These are phyloP conservation scores for Phytophthora pistaciae DNA, from an alignment of 352 stramenopile genomes.

Conservation along the genomic window DNA sequence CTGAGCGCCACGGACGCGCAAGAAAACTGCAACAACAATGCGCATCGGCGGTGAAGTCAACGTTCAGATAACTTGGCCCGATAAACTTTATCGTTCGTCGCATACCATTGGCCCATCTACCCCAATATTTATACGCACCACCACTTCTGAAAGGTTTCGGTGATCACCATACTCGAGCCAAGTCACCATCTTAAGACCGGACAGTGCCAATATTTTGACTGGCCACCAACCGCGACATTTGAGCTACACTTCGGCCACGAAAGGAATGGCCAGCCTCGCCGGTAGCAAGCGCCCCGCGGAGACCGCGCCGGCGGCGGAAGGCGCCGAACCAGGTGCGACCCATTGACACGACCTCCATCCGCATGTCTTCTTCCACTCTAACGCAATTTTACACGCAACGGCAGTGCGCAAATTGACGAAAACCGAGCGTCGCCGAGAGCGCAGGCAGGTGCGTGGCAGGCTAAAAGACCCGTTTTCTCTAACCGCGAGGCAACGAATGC, in stretches of 20 bases:
- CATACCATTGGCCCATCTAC: neutral
- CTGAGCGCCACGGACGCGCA: constrained; percentile 25
- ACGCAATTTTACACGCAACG: neutral
- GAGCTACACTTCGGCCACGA: constrained; percentile 3
- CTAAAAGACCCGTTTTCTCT: constrained; percentile 1
- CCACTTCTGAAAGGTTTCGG: neutral
- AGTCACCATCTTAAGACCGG: neutral
- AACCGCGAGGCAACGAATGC: neutral
- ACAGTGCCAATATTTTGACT: neutral
- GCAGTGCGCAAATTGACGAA: constrained; percentile 40
- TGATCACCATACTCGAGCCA: neutral
- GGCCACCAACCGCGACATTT: neutral
- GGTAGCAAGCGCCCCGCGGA: constrained; percentile 41
- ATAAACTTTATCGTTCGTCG: neutral
- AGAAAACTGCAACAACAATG: constrained; percentile 49
- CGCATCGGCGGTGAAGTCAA: neutral
- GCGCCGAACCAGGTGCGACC: constrained; percentile 23
- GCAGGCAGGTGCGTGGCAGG: constrained; percentile 48
- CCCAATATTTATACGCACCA: neutral
- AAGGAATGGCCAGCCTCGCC: constrained; percentile 45
- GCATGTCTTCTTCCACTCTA: neutral
- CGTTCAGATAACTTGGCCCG: neutral
- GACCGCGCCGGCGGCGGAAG: constrained; percentile 12
- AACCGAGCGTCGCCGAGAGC: constrained; percentile 54
- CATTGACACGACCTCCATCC: neutral